phyloP scores from a whole-genome alignment of 2,329 filamentous ascomycete species.

The Zasmidium angulare region DNA sequence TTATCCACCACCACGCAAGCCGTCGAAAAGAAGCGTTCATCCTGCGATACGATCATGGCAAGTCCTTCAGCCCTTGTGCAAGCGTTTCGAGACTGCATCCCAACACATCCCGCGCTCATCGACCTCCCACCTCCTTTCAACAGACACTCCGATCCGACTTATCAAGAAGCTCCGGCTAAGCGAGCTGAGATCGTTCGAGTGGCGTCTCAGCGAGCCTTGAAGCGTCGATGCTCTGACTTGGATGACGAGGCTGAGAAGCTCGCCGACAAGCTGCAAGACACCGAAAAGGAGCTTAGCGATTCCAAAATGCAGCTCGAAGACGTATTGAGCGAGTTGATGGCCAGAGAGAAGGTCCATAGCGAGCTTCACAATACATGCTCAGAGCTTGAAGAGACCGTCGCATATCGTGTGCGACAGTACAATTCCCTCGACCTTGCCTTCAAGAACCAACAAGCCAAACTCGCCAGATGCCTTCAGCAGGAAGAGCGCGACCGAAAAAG shows the following conservation, averaged over 20 bases:
- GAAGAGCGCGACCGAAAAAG: background rate
- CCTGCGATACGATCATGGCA: background rate
- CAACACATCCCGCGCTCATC: constrained; percentile 3
- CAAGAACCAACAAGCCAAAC: background rate
- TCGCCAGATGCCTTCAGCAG: background rate
- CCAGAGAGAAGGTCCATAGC: background rate
- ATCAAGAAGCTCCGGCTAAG: background rate
- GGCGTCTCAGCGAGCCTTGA: background rate
- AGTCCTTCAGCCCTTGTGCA: background rate
- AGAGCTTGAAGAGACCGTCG: too few relatives aligned
- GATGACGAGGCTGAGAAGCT: background rate
- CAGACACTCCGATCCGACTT: constrained; percentile 1
- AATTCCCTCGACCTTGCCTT: background rate
- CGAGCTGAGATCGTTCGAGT: background rate
- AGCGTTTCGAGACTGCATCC: background rate
- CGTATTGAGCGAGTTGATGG: background rate
- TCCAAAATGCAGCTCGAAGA: background rate
- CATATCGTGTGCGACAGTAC: background rate
- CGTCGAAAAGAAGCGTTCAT: background rate
- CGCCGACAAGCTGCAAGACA: background rate
- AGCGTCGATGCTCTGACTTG: background rate
- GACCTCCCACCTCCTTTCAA: constrained; percentile 6
- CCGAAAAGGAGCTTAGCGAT: background rate
- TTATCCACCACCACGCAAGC: background rate
- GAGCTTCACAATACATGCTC: too few relatives aligned